Conservation (phyloP, 805 yeast genomes). For the Candida qinlingensis region DNA sequence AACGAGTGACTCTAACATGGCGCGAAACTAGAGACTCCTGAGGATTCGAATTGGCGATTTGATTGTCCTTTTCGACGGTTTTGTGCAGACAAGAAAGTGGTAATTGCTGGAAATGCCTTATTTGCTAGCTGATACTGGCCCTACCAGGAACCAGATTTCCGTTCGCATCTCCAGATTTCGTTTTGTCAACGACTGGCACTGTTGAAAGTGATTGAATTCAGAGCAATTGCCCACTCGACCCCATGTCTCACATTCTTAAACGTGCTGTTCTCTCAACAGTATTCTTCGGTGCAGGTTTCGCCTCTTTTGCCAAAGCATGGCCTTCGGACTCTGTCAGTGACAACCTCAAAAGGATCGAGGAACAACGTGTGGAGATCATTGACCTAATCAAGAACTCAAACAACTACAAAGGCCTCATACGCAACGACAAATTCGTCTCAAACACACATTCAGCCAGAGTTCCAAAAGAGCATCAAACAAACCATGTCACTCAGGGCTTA, state of each 20-base stretch:
- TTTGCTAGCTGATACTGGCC: too few relatives aligned
- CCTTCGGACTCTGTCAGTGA: slow-evolving; percentile 15
- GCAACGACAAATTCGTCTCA: slow-evolving; percentile 22
- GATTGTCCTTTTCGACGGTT: too few relatives aligned
- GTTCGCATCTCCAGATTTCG: too few relatives aligned
- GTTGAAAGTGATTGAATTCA: too few relatives aligned
- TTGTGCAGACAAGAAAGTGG: too few relatives aligned
- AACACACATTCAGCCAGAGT: slow-evolving; percentile 38
- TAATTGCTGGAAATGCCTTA: too few relatives aligned
- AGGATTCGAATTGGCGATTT: too few relatives aligned
- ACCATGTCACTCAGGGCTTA: slow-evolving; percentile 70
- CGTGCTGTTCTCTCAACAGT: slow-evolving; percentile 15
- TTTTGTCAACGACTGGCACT: too few relatives aligned
- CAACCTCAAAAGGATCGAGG: slow-evolving; percentile 14
- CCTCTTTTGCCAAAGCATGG: slow-evolving; percentile 23
- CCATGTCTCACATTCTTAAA: slow-evolving; percentile 11
- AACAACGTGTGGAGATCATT: slow-evolving; percentile 24
- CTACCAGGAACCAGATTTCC: too few relatives aligned
- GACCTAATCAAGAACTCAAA: slow-evolving; percentile 24
- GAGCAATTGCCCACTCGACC: too few relatives aligned
- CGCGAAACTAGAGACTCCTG: too few relatives aligned
- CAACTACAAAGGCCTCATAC: slow-evolving; percentile 22
- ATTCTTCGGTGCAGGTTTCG: slow-evolving; percentile 23
- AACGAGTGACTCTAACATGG: slow-evolving; percentile 62
- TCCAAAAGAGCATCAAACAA: slow-evolving; percentile 52